These are phyloP conservation scores for Flaveria ramosissima DNA, from an alignment of 129 eudicot species.

Conservation along the genomic window DNA sequence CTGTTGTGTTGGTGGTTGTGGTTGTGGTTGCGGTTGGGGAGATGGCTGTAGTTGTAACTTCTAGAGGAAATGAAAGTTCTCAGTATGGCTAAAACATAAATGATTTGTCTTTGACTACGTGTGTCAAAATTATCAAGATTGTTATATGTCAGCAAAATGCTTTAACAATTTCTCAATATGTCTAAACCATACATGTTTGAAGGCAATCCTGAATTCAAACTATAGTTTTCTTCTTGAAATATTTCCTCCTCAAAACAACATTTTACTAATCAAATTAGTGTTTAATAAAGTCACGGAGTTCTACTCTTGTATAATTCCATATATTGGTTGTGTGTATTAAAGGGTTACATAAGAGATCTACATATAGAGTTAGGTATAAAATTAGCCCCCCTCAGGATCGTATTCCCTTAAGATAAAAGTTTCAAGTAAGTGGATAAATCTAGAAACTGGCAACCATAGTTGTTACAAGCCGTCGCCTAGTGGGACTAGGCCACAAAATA, in stretches of 20 bases:
- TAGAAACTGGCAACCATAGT: no score
- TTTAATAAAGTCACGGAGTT: neutral
- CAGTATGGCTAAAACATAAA: neutral
- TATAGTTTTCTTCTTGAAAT: neutral
- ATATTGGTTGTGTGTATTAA: no score
- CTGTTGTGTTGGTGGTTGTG: neutral
- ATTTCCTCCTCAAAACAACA: neutral
- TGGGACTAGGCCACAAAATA: no score
- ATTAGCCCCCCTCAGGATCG: neutral
- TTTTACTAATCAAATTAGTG: neutral
- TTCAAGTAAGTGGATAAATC: no score
- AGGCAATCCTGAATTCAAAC: neutral
- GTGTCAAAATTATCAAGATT: neutral
- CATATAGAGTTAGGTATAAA: neutral
- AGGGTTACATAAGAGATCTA: no score
- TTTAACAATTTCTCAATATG: neutral
- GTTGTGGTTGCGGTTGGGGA: conserved; percentile 5
- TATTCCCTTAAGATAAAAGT: no score
- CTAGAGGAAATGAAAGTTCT: conserved; percentile 21
- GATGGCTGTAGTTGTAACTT: conserved; percentile 25
- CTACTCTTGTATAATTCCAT: neutral
- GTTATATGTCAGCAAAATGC: neutral
- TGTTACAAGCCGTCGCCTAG: no score
- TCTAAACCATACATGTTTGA: neutral
- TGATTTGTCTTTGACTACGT: neutral